Percentiles rank a stretch among this genome's conserved stretches.
phyloP scores from a whole-genome alignment of 495 filamentous ascomycete genomes.

The Xylaria nigripes region DNA sequence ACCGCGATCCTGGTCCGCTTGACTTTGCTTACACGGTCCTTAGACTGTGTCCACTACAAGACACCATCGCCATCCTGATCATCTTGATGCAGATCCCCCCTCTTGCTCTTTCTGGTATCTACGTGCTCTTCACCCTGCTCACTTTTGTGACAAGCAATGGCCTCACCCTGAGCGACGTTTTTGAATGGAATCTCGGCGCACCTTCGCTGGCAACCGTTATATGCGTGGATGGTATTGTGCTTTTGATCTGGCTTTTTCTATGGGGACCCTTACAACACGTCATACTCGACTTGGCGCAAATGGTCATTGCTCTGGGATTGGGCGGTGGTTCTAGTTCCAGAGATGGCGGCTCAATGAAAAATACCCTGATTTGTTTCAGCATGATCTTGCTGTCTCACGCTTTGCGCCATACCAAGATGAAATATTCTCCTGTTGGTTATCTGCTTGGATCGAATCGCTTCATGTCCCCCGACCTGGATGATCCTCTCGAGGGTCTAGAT shows the following conservation, averaged over 20 bases:
- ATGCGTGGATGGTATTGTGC: slow-evolving; percentile 70
- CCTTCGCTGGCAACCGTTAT: slow-evolving; percentile 77
- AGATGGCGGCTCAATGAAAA: slow-evolving; percentile 61
- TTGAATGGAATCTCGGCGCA: slow-evolving; percentile 45
- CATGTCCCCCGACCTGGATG: slow-evolving; percentile 31
- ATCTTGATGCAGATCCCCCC: slow-evolving; percentile 94
- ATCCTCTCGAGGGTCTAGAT: slow-evolving; percentile 33
- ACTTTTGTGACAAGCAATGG: slow-evolving; percentile 72
- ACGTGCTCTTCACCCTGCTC: slow-evolving; percentile 85
- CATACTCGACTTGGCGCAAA: slow-evolving; percentile 88
- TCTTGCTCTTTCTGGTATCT: slow-evolving; percentile 79
- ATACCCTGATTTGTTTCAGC: slow-evolving; percentile 62
- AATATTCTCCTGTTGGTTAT: slow-evolving; percentile 34
- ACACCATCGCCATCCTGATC: slow-evolving; percentile 97
- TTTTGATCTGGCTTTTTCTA: slow-evolving; percentile 80
- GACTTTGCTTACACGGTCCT: slow-evolving; percentile 78
- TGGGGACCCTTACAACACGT: slow-evolving; percentile 85
- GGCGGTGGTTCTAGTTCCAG: slow-evolving; percentile 79
- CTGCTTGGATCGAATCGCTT: slow-evolving; percentile 37
- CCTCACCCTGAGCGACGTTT: slow-evolving; percentile 43
- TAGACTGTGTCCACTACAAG: slow-evolving; percentile 79
- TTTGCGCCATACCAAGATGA: slow-evolving; percentile 47
- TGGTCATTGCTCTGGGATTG: slow-evolving; percentile 87
- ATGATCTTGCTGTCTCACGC: slow-evolving; percentile 70
- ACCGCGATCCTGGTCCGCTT: slow-evolving; percentile 55